Evolutionary conservation across 75 land plant species (phyloP).

Genomic region (Selaginella tamariscina): DNA sequence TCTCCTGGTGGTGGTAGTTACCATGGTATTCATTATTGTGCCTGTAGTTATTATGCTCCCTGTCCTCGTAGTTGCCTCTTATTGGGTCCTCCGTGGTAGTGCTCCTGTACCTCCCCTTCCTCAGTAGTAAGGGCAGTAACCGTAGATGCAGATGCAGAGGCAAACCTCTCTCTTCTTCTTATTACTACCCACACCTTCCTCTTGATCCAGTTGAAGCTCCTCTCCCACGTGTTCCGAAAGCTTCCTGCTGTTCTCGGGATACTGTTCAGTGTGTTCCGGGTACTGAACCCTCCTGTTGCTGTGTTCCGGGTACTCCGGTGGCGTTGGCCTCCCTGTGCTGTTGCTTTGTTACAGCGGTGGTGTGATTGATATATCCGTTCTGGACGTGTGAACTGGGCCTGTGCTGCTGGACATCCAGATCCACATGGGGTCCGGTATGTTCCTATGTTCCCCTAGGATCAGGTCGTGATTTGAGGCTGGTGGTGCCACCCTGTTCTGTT

Average conservation of each 20-base stretch:
- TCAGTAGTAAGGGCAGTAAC: neutral
- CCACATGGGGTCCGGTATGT: neutral
- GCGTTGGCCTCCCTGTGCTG: neutral
- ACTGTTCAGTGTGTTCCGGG: too few relatives aligned
- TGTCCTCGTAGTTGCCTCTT: neutral
- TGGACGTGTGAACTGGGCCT: neutral
- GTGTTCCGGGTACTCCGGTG: neutral
- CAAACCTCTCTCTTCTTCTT: neutral
- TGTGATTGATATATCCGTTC: too few relatives aligned
- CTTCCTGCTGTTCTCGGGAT: too few relatives aligned
- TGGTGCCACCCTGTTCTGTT: neutral
- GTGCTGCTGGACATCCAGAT: neutral
- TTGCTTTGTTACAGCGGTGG: too few relatives aligned
- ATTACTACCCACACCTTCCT: neutral
- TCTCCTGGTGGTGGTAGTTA: neutral
- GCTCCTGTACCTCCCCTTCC: neutral
- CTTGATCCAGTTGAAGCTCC: neutral
- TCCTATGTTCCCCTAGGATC: neutral
- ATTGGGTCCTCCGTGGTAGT: neutral
- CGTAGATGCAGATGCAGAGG: too few relatives aligned
- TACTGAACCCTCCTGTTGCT: too few relatives aligned
- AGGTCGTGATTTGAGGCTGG: neutral
- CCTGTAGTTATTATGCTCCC: neutral
- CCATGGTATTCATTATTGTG: neutral
- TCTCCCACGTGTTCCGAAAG: too few relatives aligned